These are phyloP conservation scores for Aureobasidium subglaciale DNA, from an alignment of 2,329 filamentous ascomycete genomes.

Conservation along the genomic window DNA sequence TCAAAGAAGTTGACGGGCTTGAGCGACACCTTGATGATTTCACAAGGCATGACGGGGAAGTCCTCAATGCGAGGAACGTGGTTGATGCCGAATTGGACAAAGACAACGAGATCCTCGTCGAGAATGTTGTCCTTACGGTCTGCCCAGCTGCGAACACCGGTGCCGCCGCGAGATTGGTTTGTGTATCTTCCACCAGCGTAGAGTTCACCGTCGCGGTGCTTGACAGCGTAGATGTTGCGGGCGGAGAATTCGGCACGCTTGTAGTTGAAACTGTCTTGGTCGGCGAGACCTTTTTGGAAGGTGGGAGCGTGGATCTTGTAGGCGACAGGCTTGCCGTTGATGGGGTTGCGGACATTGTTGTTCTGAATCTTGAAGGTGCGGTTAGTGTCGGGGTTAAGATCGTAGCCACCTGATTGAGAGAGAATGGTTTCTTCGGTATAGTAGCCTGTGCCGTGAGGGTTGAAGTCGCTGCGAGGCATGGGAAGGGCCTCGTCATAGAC, in stretches of 20 bases:
- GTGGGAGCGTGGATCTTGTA: slow-evolving; percentile 45
- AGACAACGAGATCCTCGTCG: slow-evolving; percentile 52
- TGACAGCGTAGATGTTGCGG: slow-evolving; percentile 52
- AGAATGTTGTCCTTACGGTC: slow-evolving; percentile 47
- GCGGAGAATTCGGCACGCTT: slow-evolving; percentile 54
- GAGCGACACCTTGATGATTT: slow-evolving; percentile 50
- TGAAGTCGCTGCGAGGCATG: slow-evolving; percentile 50
- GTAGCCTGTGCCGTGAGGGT: slow-evolving; percentile 50
- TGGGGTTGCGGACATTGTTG: slow-evolving; percentile 35
- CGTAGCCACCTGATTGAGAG: slow-evolving; percentile 44
- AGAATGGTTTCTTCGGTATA: slow-evolving; percentile 41
- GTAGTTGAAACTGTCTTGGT: slow-evolving; percentile 48
- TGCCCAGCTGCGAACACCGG: slow-evolving; percentile 43
- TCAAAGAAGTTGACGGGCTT: slow-evolving; percentile 55
- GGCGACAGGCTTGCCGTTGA: slow-evolving; percentile 42
- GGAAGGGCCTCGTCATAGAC: slow-evolving; percentile 50
- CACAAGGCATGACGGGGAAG: slow-evolving; percentile 47
- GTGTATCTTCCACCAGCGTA: slow-evolving; percentile 55
- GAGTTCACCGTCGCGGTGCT: slow-evolving; percentile 51
- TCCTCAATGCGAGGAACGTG: slow-evolving; percentile 28
- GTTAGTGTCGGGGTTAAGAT: slow-evolving; percentile 39
- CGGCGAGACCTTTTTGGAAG: slow-evolving; percentile 46
- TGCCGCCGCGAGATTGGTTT: slow-evolving; percentile 50
- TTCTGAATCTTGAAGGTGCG: slow-evolving; percentile 46
- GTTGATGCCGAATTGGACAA: slow-evolving; percentile 52